phyloP scores from a whole-genome alignment of 768 basidiomycete genomes.

The Phlebiopsis gigantea region DNA sequence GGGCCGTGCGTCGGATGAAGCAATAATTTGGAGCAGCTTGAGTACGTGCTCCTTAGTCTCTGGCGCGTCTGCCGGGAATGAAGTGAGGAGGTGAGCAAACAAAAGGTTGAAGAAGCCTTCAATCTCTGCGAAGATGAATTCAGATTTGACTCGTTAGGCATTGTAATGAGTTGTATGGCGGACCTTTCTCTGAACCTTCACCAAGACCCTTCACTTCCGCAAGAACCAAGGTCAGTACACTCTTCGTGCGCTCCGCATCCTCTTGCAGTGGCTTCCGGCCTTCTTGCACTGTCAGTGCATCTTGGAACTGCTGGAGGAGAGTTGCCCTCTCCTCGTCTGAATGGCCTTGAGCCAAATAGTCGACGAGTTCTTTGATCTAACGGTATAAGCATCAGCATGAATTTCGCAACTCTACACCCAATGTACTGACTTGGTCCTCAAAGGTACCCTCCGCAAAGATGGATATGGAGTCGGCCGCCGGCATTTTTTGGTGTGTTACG shows the following conservation, averaged over 20 bases:
- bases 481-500: constrained; percentile 38
- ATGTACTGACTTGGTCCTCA: constrained; percentile 64
- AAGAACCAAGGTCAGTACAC: constrained; percentile 55
- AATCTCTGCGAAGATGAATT: constrained; percentile 43
- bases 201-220: constrained; percentile 63
- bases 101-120: constrained; percentile 88
- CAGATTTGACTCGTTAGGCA: neutral
- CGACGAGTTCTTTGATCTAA: constrained; percentile 73
- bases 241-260: constrained; percentile 46
- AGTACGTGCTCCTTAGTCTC: constrained; percentile 49
- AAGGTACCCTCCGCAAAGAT: constrained; percentile 88
- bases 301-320: constrained; percentile 63
- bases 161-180: constrained; percentile 13
- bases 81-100: constrained; percentile 62
- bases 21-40: constrained; percentile 48
- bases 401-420: too few species aligned
- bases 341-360: constrained; percentile 61
- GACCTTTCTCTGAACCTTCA: constrained; percentile 75
- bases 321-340: constrained; percentile 64
- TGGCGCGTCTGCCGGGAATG: constrained; percentile 50
- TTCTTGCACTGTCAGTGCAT: constrained; percentile 46
- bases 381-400: neutral
- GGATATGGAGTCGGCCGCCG: constrained; percentile 68
- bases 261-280: constrained; percentile 49
- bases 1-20: constrained; percentile 48